Evolutionary conservation across 768 basidiomycete genomes (phyloP).

Genomic region (Mrakia gelida): DNA sequence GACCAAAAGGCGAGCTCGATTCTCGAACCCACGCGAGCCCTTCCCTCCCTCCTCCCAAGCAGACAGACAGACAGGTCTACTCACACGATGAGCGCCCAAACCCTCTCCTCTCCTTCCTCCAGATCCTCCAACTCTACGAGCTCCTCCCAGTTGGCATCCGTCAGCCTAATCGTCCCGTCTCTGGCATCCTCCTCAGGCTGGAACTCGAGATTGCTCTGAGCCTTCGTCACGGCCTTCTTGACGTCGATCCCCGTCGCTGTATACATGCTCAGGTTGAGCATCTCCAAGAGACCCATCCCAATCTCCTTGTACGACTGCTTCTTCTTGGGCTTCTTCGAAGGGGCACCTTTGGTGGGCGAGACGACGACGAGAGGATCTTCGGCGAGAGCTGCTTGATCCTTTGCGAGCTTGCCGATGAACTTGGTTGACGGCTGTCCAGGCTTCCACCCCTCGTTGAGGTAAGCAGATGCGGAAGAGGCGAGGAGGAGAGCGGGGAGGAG

Average conservation of each 20-base stretch:
- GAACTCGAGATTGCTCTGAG: background rate
- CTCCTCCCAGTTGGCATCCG: conserved; percentile 30
- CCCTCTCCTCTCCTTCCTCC: conserved; percentile 22
- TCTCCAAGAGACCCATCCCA: background rate
- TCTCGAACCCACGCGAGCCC: background rate
- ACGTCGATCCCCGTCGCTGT: conserved; percentile 28
- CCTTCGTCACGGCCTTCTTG: background rate
- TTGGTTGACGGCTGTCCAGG: background rate
- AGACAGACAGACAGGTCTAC: background rate
- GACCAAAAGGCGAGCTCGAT: background rate
- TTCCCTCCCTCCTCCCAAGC: background rate
- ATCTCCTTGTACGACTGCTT: background rate
- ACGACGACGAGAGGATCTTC: background rate
- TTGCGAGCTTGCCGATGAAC: background rate
- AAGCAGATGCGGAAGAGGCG: background rate
- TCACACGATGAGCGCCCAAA: conserved; percentile 32
- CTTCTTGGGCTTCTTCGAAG: background rate
- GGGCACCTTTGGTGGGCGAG: background rate
- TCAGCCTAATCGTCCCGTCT: conserved; percentile 27
- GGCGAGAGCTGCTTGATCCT: background rate
- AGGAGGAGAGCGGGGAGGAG: conserved; percentile 20
- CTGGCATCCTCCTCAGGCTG: background rate
- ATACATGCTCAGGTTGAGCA: conserved; percentile 18
- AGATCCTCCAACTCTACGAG: conserved; percentile 21
- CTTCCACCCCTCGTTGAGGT: background rate